Evolutionary conservation across 495 filamentous ascomycete genomes (phyloP).

Genomic region (Immersiella caudata): DNA sequence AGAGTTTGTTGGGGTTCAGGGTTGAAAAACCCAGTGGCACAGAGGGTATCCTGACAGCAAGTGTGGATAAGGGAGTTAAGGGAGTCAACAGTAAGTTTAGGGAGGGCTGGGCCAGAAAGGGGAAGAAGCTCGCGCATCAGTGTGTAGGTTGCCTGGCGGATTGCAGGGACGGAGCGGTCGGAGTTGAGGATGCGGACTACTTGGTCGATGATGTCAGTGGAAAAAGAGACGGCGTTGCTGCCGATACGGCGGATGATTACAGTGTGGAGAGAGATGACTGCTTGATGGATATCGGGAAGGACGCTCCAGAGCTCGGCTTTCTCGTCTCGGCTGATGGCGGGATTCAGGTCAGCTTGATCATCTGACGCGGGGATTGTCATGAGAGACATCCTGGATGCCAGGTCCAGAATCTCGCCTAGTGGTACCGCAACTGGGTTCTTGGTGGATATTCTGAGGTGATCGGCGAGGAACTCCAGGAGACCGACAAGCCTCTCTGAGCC

Average conservation of each 20-base stretch:
- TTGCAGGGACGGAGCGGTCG: conserved; percentile 56
- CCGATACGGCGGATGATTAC: conserved; percentile 58
- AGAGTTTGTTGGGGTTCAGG: conserved; percentile 18
- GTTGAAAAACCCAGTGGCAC: conserved; percentile 42
- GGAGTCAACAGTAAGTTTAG: conserved; percentile 61
- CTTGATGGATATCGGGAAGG: conserved; percentile 72
- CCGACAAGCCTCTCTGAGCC: conserved; percentile 69
- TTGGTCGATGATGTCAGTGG: conserved; percentile 66
- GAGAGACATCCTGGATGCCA: conserved; percentile 68
- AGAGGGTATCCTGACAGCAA: conserved; percentile 67
- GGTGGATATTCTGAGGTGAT: conserved; percentile 57
- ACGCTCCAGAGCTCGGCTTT: conserved; percentile 70
- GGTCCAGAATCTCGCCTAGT: conserved; percentile 64
- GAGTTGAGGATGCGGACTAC: conserved; percentile 67
- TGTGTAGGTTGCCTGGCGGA: conserved; percentile 64
- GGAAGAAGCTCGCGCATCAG: conserved; percentile 57
- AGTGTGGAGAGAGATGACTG: conserved; percentile 62
- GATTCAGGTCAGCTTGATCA: conserved; percentile 55
- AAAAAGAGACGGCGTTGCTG: conserved; percentile 54
- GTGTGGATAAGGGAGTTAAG: conserved; percentile 59
- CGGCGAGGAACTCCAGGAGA: conserved; percentile 61
- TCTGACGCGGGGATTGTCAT: conserved; percentile 59
- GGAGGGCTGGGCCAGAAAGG: conserved; percentile 63
- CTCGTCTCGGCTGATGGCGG: conserved; percentile 74
- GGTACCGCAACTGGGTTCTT: conserved; percentile 63